Evolutionary conservation across 2,329 filamentous ascomycete genomes (phyloP), one percentile per base, ranked within the genome.

Genomic region (Xylariaceae sp.): DNA sequence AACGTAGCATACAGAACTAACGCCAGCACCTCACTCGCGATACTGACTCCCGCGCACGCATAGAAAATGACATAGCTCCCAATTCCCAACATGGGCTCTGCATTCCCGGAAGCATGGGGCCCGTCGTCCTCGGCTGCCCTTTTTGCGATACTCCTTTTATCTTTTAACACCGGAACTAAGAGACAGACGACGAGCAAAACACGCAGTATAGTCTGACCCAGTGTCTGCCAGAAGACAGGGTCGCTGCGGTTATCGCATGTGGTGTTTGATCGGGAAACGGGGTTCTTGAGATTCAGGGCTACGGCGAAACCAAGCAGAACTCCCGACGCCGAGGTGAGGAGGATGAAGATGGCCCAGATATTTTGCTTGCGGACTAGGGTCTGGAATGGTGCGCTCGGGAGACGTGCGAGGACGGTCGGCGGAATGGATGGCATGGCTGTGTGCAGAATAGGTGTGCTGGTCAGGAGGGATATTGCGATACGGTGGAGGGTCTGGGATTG

Each of bases 251-350:
- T 44, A 6, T 40, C 39, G 39, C 44, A 47, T 19, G 17, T 11
- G 11, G 17, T 9, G 27, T 15, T 10, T 15, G 15, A 11, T 11
- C 30, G 27, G 6, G 14, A 2, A n/a, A 39, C 17, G 31, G 36
- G 39, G 14, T 11, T 10, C 27, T 22, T 41, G 14, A 42, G 19
- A 38, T 47, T 47, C 45, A 43, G 14, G 18, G 40, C 44, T n/a
- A 49, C 17, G 17, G 47, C 39, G 43, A 49, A 44, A 39, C 44
- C 51, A 1, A 49, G 36, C 4, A 53, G 19, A 1, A 53, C 31
- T 31, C 47, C 42, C 19, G 42, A 45, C 9, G 18, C 27, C 2
- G 48, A 15, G 12, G 42, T 39, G n/a, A 41, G 9, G 39, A 39
- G 11, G 31, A 45, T 31, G 18, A 30, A 27, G 12, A 45, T 30